Evolutionary conservation across 192 early-diverging fungal genomes (phyloP), one percentile per base, ranked within the genome.

Genomic region (Tieghemiomyces parasiticus): DNA sequence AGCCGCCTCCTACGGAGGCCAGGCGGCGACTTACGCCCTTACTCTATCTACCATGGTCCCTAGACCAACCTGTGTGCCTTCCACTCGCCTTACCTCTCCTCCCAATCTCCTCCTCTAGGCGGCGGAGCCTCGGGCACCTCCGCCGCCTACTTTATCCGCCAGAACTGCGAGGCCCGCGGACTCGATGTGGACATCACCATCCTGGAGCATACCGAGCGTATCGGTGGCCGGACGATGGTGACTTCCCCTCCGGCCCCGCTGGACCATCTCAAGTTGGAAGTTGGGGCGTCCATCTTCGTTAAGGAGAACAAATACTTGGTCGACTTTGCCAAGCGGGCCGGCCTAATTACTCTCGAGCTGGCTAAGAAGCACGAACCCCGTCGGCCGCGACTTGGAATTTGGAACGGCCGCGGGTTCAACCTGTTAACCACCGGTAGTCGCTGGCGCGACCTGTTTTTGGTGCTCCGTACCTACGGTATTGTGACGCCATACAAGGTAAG

Each of bases 201-300:
- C 22, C 83, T 72, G 70, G 83, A 85, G 49, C 58, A 71, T 24
- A 67, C 59, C 0, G 60, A 77, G 42, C 60, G 67, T 44, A 60
- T 83, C 24, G 83, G 83, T 48, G 83, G 83, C 6, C 75, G 83
- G 0, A 16, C 68, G 59, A 51, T 45, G 9, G 63, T 47, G 1
- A 64, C 73, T 33, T 53, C 45, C 0, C 58, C 30, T 13, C 50
- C 50, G 24, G 50, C 26, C 30, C 24, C 50, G 2, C 26, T 30
- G 19, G 20, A 52, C 8, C 8, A 42, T 16, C 16, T 42, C 13
- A 20, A 25, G 50, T 20, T 83, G 16, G 83, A 85, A 65, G 53
- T 77, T 3, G 83, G 83, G 0, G 83, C 81, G 10, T 81, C 81
- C 30, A 78, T 85, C 46, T 85, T 85, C 64, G 68, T 83, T 26